phyloP scores from a whole-genome alignment of 305 asterid species.

The Fraxinus paxiana region DNA sequence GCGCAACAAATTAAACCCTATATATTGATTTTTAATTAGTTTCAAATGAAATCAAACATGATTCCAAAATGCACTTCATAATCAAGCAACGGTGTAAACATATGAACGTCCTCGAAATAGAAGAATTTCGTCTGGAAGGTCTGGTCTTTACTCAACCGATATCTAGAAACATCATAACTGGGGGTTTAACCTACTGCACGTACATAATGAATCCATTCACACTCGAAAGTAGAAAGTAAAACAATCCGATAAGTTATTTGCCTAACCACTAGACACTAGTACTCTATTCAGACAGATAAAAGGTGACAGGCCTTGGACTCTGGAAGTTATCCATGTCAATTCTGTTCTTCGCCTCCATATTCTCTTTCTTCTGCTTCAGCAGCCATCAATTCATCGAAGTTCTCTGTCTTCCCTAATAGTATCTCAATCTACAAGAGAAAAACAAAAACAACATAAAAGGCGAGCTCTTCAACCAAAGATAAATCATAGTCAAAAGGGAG shows the following conservation, averaged over 20 bases:
- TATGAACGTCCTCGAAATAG: neutral
- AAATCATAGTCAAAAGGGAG: neutral
- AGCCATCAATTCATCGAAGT: constrained; percentile 47
- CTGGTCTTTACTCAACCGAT: neutral
- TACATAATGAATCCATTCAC: neutral
- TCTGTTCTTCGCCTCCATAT: constrained; percentile 30
- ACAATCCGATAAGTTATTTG: neutral
- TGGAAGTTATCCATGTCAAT: constrained; percentile 8
- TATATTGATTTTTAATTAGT: neutral
- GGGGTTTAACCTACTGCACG: neutral
- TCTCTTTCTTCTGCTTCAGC: constrained; percentile 37
- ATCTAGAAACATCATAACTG: neutral
- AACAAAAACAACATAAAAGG: neutral
- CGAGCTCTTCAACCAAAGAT: neutral
- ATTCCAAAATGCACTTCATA: constrained; percentile 1
- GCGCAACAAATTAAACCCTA: neutral
- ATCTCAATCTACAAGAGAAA: constrained; percentile 40
- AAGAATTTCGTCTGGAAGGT: neutral
- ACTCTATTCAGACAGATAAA: neutral
- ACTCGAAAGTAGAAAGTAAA: neutral
- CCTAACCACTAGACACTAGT: neutral
- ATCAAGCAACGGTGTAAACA: neutral
- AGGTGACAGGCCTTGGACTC: neutral
- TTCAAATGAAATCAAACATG: neutral
- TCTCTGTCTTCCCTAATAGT: constrained; percentile 36